These are phyloP conservation scores for Apostasia ramifera DNA, from an alignment of 106 monocot species.

Conservation along the genomic window DNA sequence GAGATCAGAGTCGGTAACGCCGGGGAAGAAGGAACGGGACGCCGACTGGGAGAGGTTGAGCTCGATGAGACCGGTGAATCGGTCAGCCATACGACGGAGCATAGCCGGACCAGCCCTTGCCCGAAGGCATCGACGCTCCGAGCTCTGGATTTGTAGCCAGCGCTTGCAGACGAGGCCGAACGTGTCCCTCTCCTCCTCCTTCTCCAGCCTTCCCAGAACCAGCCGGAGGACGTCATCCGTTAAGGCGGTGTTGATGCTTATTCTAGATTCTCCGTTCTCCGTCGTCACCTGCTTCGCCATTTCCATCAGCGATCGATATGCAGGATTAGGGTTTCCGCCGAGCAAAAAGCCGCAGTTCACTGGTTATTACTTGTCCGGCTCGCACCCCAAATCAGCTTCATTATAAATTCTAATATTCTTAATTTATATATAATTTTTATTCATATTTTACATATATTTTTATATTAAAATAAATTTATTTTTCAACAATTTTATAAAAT, in stretches of 20 bases:
- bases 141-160: conserved; percentile 81
- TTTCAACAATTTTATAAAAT: too few relatives aligned
- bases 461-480: too few relatives aligned
- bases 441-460: too few relatives aligned
- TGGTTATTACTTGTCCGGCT: too few relatives aligned
- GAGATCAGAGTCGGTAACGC: conserved; percentile 79
- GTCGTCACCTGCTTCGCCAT: conserved; percentile 2
- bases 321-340: too few relatives aligned
- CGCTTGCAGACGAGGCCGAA: conserved; percentile 91
- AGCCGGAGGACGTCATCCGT: conserved; percentile 75
- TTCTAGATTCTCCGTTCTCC: neutral
- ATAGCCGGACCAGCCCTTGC: conserved; percentile 70
- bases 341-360: too few relatives aligned
- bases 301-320: too few relatives aligned
- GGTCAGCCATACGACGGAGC: conserved; percentile 63
- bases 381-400: too few relatives aligned
- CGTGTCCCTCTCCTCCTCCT: conserved; percentile 50
- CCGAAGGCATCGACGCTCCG: conserved; percentile 56
- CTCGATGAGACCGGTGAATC: conserved; percentile 62
- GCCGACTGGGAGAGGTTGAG: conserved; percentile 80
- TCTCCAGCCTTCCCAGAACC: conserved; percentile 43
- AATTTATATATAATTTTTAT: too few relatives aligned
- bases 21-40: conserved; percentile 78
- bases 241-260: conserved; percentile 59
- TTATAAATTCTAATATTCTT: too few relatives aligned